These are phyloP conservation scores for Boeremia lycopersici DNA, from an alignment of 2,329 filamentous ascomycete species.

Conservation along the genomic window DNA sequence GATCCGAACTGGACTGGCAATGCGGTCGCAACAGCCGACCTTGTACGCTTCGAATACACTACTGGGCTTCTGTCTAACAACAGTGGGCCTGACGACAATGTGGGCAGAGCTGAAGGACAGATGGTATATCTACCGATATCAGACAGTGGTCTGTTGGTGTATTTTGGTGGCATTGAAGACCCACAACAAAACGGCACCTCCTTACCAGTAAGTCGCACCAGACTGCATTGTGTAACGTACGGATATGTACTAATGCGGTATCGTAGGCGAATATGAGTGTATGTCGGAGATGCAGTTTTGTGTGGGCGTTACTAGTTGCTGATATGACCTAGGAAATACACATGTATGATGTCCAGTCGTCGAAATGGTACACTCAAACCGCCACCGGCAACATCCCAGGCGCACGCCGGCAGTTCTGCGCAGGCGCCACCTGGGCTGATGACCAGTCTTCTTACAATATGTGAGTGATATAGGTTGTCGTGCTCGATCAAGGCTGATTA, in stretches of 20 bases:
- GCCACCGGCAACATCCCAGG: constrained; percentile 61
- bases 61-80: constrained; percentile 58
- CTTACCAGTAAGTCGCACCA: constrained; percentile 27
- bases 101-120: constrained; percentile 63
- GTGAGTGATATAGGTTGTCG: constrained; percentile 43
- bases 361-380: constrained; percentile 65
- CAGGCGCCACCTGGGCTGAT: constrained; percentile 63
- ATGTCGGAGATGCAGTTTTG: constrained; percentile 2
- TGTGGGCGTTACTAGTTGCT: neutral
- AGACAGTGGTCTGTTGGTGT: constrained; percentile 64
- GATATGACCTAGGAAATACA: constrained; percentile 54
- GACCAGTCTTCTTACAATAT: constrained; percentile 70
- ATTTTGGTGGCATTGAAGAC: constrained; percentile 65
- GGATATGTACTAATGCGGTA: neutral
- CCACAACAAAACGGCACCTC: constrained; percentile 55
- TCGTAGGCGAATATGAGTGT: constrained; percentile 45
- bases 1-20: constrained; percentile 58
- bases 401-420: constrained; percentile 64
- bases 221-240: too few relatives aligned
- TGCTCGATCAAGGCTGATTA: neutral
- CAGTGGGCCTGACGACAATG: constrained; percentile 60
- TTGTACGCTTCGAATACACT: constrained; percentile 65
- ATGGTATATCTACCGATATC: constrained; percentile 67
- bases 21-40: constrained; percentile 56
- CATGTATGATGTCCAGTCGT: constrained; percentile 65